Evolutionary conservation across 306 rosid genomes (phyloP), one percentile per base, ranked within the genome.

Genomic region (Vigna hirtella): DNA sequence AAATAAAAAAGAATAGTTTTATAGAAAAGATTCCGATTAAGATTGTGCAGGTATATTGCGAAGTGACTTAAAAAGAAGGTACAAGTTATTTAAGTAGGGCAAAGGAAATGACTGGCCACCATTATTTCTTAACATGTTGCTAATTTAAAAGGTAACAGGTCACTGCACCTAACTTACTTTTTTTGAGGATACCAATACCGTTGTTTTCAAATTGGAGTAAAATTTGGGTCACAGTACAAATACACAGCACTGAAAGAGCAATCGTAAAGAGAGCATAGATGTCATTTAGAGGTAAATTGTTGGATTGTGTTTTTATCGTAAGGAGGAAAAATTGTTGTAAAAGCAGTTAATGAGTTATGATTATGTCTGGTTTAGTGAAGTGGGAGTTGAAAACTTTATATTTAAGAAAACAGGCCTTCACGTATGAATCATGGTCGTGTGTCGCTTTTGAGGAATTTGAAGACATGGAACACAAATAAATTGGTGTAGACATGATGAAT

Each of bases 281-380:
- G 34, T 30, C 3, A 30, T 30, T 30, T 30, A 30, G 34, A 56
- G 0, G 72, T 30, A 45, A 82, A 63, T 43, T 42, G 70, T 22
- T 81, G 50, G 17, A 26, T 20, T 22, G 61, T 64, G 70, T 48
- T 55, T 63, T 20, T 36, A 61, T 79, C 5, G 53, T 38, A 66
- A 71, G 1, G 10, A 40, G 22, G 52, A 56, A 56, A 48, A 0
- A 0, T 48, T 64, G 0, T 45, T 61, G 79, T 18, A 71, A 80
- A 66, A 80, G 82, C 49, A 11, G 81, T 84, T 84, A 75, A 80
- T 58, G 66, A 77, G 80, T 51, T 52, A 81, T 80, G 83, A 84
- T 84, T 80, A 80, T 80, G 87, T 84, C 82, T 48, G 43, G 66
- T 34, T 74, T 62, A 83, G 82, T 70, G 78, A 73, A 83, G 83